A percentile compares a stretch with the other conserved stretches of the same genome.
These are phyloP conservation scores for Lunularia cruciata DNA, from an alignment of 225 moss, liverwort and hornwort genomes.

Conservation along the genomic window DNA sequence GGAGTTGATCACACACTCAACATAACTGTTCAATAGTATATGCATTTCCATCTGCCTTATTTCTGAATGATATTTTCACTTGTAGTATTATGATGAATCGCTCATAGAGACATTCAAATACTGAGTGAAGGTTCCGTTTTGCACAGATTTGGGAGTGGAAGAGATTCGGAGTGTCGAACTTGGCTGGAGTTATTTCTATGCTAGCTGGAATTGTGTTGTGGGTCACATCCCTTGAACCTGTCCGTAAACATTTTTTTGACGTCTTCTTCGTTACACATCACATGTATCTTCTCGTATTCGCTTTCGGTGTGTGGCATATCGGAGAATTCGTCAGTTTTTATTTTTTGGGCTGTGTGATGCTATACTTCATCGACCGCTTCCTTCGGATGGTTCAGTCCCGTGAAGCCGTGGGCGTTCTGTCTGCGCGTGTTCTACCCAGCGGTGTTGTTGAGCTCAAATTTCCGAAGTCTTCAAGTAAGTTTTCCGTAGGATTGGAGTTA, in stretches of 20 bases:
- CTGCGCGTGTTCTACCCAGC: conserved; percentile 38
- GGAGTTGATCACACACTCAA: too few relatives aligned
- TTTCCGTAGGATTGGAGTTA: not conserved
- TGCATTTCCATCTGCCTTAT: too few relatives aligned
- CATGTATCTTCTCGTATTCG: conserved; percentile 47
- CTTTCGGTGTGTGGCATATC: conserved; percentile 53
- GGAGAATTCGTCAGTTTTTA: conserved; percentile 48
- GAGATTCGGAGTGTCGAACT: conserved; percentile 39
- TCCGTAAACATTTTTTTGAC: conserved; percentile 41
- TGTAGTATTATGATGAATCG: too few relatives aligned
- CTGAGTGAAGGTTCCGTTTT: too few relatives aligned
- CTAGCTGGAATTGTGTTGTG: conserved; percentile 43
- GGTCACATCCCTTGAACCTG: conserved; percentile 45
- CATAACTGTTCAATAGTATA: too few relatives aligned
- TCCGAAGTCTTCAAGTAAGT: conserved; percentile 42
- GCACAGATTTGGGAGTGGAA: conserved; percentile 44
- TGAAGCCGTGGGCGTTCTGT: conserved; percentile 36
- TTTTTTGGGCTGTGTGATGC: conserved; percentile 43
- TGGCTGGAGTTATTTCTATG: conserved; percentile 53
- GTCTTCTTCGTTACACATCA: conserved; percentile 51
- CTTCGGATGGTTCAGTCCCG: conserved; percentile 50
- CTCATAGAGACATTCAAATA: too few relatives aligned
- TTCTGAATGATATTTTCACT: too few relatives aligned
- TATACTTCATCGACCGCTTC: conserved; percentile 55
- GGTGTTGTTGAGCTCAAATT: conserved; percentile 52